phyloP scores from a whole-genome alignment of 257 asterid genomes.

The Schizonepeta tenuifolia region DNA sequence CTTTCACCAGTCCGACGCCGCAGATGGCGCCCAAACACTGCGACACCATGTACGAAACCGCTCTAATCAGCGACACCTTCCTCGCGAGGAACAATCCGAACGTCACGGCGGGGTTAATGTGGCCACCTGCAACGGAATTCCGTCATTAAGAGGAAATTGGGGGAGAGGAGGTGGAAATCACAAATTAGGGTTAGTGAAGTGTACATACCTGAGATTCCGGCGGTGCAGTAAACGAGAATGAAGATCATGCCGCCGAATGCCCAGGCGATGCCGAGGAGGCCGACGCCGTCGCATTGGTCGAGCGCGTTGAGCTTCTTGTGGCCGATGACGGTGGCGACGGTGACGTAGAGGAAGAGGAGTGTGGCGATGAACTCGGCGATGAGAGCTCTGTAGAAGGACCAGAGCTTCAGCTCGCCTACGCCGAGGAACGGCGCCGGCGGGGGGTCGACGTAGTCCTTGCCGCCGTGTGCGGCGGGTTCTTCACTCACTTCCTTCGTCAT shows the following conservation, averaged over 20 bases:
- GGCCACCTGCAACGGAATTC: conserved; percentile 55
- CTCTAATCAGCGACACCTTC: conserved; percentile 84
- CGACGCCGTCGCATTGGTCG: conserved; percentile 90
- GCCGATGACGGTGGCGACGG: conserved; percentile 91
- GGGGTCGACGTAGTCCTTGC: conserved; percentile 90
- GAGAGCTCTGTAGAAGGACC: conserved; percentile 88
- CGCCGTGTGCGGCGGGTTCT: conserved; percentile 50
- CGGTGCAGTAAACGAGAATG: conserved; percentile 97
- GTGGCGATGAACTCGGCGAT: conserved; percentile 97
- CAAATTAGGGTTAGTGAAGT: not conserved
- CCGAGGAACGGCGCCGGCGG: conserved; percentile 85
- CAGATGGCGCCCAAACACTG: conserved; percentile 89
- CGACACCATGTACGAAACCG: conserved; percentile 70
- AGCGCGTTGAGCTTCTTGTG: conserved; percentile 57
- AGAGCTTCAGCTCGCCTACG: conserved; percentile 61
- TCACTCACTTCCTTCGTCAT: conserved; percentile 84
- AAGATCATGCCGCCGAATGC: conserved; percentile 98
- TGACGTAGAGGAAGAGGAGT: conserved; percentile 84
- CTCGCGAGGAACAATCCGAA: conserved; percentile 83
- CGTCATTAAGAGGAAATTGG: not conserved
- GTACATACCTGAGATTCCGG: conserved; percentile 81
- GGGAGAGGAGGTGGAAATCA: not conserved
- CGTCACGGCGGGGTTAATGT: conserved; percentile 91
- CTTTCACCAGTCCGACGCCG: conserved; percentile 93
- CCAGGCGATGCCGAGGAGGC: conserved; percentile 91